Base-by-base conservation (phyloP, 345 rosid genomes). In the Eucalyptus victrix region DNA sequence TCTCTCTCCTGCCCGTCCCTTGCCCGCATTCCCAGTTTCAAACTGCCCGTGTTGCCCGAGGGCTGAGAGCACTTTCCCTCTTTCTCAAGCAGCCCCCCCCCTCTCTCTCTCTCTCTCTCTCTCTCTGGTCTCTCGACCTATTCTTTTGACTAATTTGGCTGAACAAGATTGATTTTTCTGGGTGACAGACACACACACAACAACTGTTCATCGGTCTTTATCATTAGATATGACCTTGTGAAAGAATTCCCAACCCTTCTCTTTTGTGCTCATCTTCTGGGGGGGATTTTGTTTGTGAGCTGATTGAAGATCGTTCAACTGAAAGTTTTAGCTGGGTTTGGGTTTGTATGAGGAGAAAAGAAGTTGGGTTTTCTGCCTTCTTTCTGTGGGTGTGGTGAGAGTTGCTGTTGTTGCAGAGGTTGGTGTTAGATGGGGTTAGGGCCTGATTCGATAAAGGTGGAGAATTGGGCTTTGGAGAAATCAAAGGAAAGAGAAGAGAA, bases 11-110 rank as follows among this genome's bases (percentile, higher is more conserved):
- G 94, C 94, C 95, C 95, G n/a, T 12, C 12, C 87, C 88, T 89
- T 49, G 65, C 87, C 56, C 87, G 51, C 37, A 34, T 54, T 15
- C 49, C 88, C 9, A 92, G 90, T 93, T 93, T 91, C 91, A 93
- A 93, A 23, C 93, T 96, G 94, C 97, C 96, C 95, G 86, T 40
- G 11, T 92, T 96, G 94, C 98, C 96, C 97, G 76, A 86, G 88
- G 90, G 91, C 62, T 24, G 62, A 12, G 83, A 40, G 88, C 94
- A 89, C 95, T 93, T 92, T 94, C 94, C 94, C 93, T 93, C 95
- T 91, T 91, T 90, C 91, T 91, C 90, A 90, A 93, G 91, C 91
- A 49, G 90, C 91, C 91, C 32, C 86, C 88, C 37, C 1, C 19
- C 72, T 76, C 88, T 86, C 90, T 90, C 62, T 56, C 60, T 54